Base-by-base conservation (phyloP, 148 eudicot species). In the Silene conica region DNA sequence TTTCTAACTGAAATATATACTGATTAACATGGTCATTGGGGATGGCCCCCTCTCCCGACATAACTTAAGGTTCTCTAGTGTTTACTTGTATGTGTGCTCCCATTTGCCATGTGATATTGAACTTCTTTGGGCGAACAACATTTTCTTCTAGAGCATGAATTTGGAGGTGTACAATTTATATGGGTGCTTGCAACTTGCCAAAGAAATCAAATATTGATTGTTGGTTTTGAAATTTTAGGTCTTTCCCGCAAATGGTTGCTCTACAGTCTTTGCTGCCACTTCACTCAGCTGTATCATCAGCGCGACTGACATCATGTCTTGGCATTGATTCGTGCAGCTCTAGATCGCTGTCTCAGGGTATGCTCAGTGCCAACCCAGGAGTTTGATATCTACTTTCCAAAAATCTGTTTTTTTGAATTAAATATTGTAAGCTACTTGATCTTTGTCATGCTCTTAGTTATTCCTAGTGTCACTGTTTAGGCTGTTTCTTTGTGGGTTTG, bases 341-440 rank as follows among this genome's bases (percentile, higher is more conserved):
- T 12, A 89, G 98, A 73, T 88, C 98, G 41, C 82, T 91, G 91
- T 88, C 98, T 82, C 92, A 89, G 92, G 98, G 98, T 93, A 91
- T 93, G 97, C 81, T 91, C 95, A 87, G 95, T 87, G 89, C 98
- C 78, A 82, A 89, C 80, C 98, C 98, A 81, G 98, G 98, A 83
- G 98, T 93, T 86, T 93, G 98, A 93, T 86, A 81, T 23, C 67
- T 76, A 81, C 79, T 80, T 15, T 55, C 70, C 60, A 52, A 56
- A 67, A 69, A 25, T 73, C 69, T 72, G 74, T 75, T 81, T 83
- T 62, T 77, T 75, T 31, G 34, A 67, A 34, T 69, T 58, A 22
- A 75, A 74, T 75, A 69, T 79, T 80, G 86, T 83, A 83, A 83
- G 82, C 43, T 41, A 71, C 84, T 80, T 80, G 76, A 69, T 78